Conservation (phyloP, 2,329 filamentous ascomycete species). For the Trichoderma breve region DNA sequence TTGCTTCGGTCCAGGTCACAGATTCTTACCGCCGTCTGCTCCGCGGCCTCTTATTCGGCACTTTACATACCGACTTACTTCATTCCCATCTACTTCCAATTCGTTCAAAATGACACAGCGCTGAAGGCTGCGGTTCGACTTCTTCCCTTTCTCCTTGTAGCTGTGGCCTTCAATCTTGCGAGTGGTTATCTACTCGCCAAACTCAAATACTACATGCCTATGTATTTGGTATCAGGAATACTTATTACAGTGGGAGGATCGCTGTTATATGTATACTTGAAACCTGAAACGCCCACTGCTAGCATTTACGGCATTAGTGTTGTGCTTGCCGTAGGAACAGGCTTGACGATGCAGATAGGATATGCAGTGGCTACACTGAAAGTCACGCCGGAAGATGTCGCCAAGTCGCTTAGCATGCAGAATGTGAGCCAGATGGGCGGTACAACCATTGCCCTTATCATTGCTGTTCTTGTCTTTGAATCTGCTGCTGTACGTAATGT, state of each 20-base stretch:
- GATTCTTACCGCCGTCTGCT: too few species aligned
- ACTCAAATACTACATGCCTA: constrained; percentile 15
- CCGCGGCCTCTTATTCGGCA: too few species aligned
- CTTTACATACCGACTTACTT: too few species aligned
- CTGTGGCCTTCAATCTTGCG: too few species aligned
- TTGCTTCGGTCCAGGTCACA: too few species aligned
- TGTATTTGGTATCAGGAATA: constrained; percentile 15
- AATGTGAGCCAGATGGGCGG: constrained; percentile 32
- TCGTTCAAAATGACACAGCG: too few species aligned
- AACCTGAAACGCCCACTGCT: neutral
- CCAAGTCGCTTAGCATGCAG: constrained; percentile 22
- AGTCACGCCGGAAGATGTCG: neutral
- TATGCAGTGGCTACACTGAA: constrained; percentile 31
- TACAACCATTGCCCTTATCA: constrained; percentile 28
- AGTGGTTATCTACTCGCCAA: neutral
- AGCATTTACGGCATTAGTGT: constrained; percentile 20
- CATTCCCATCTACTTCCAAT: too few species aligned
- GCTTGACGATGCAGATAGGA: constrained; percentile 26
- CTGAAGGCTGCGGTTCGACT: too few species aligned
- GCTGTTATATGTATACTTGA: neutral
- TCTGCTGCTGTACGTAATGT: neutral
- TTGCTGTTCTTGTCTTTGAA: constrained; percentile 36
- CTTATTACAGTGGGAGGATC: constrained; percentile 1
- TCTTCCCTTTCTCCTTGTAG: too few species aligned
- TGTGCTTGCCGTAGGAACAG: constrained; percentile 14